A percentile compares a stretch with the other conserved stretches of the same genome.
These are phyloP conservation scores for Eimeria brunetti DNA, from an alignment of 169 alveolate genomes.

Conservation along the genomic window DNA sequence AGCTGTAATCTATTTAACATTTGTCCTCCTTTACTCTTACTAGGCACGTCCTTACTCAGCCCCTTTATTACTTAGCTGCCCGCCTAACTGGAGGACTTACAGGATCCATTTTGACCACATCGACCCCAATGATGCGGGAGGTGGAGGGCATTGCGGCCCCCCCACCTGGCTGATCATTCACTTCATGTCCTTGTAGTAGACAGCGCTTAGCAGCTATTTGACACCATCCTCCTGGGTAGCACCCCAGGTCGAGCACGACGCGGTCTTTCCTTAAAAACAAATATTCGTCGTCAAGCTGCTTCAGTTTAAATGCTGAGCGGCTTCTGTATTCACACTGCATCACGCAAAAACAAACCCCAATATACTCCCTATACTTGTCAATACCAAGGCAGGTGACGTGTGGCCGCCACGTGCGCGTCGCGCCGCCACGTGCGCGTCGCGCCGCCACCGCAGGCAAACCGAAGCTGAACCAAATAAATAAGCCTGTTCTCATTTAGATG, in stretches of 20 bases:
- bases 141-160: constrained; percentile 21
- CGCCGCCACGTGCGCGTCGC: no score
- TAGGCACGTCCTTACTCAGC: neutral
- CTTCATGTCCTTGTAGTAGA: constrained; percentile 36
- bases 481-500: neutral
- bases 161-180: neutral
- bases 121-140: constrained; percentile 72
- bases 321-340: constrained; percentile 78
- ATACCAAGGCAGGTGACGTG: no score
- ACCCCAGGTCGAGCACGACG: constrained; percentile 83
- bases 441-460: no score
- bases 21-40: neutral
- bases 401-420: no score
- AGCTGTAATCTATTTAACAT: neutral
- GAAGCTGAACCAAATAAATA: no score
- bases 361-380: no score
- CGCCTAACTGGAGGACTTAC: constrained; percentile 14
- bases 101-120: constrained; percentile 71
- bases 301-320: constrained; percentile 83
- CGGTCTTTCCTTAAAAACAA: constrained; percentile 69
- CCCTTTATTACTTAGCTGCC: neutral
- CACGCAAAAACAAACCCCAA: neutral
- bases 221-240: constrained; percentile 84
- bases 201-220: constrained; percentile 82
- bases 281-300: constrained; percentile 81